Evolutionary conservation across 192 early-diverging fungal genomes (phyloP).

Genomic region (Spizellomyces sp.): DNA sequence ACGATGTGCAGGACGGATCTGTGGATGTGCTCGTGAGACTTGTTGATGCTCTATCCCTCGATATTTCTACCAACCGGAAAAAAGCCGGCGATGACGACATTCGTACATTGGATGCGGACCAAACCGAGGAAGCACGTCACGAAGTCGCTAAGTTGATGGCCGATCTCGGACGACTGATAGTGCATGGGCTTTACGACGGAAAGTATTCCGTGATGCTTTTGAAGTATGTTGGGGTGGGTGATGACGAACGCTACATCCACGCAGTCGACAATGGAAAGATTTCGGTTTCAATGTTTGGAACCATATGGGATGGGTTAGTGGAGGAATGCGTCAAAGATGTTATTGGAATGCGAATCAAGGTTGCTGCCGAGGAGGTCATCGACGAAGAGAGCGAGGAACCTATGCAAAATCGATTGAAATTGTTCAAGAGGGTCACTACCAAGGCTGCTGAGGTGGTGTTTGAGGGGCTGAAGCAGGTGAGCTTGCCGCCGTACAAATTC

Average conservation of each 20-base stretch:
- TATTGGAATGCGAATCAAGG: conserved; percentile 1
- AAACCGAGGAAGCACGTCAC: conserved; percentile 13
- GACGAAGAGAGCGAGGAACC: conserved; percentile 10
- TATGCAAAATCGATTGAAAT: not conserved
- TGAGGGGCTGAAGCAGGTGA: conserved; percentile 17
- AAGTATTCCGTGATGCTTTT: conserved; percentile 10
- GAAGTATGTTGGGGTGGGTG: conserved; percentile 25
- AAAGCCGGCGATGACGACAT: too few relatives aligned
- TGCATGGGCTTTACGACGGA: conserved; percentile 8
- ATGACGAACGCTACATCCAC: not conserved
- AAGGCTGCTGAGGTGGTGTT: not conserved
- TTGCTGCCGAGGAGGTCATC: conserved; percentile 11
- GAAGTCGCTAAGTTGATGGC: conserved; percentile 11
- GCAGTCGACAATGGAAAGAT: not conserved
- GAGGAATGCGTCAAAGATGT: conserved; percentile 12
- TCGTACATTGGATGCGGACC: not conserved
- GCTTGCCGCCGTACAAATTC: too few relatives aligned
- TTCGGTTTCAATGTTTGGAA: conserved; percentile 16
- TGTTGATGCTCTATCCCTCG: conserved; percentile 1
- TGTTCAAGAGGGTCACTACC: conserved; percentile 5
- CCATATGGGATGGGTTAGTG: conserved; percentile 27
- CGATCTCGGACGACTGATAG: conserved; percentile 8
- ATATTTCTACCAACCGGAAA: not conserved
- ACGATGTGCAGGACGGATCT: conserved; percentile 16
- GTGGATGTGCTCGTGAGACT: conserved; percentile 10